Evolutionary conservation across 352 stramenopile species (phyloP), one percentile per base, ranked within the genome.

Genomic region (Phytophthora constricta): DNA sequence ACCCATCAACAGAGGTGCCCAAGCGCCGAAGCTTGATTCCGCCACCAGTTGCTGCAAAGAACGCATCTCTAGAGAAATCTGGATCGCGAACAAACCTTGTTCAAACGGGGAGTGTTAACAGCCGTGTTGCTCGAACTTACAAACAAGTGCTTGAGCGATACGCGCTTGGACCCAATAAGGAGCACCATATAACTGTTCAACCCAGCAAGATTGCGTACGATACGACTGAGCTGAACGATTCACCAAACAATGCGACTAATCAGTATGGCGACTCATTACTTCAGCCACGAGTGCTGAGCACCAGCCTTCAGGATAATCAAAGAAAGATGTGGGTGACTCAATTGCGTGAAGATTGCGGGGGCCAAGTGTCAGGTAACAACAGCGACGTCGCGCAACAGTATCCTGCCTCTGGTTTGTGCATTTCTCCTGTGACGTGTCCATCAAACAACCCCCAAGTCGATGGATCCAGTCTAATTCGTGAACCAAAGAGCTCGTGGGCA

Each of bases 131-230:
- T 61, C 47, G 31, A 50, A 61, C 66, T 27, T 81, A 82, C 39
- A 82, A 72, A 34, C 65, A 82, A 49, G 59, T 82, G 23, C 52
- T 84, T 0, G 78, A 86, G 49, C 73, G 70, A 17, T 82, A 82
- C 45, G 49, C 76, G 11, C 57, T 84, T 20, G 50, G 20, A 4
- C 52, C 66, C 10, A 77, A 48, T 46, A 79, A 72, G 4, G 42
- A 50, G 3, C 59, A 62, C 46, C 39, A 19, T 1, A 53, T 7
- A 46, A 9, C 10, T 13, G 14, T n/a, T 16, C 58, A 61, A 49
- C 26, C 1, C 25, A 53, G 19, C 50, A 57, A 55, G 2, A 61
- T 19, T 48, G 22, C 41, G n/a, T 51, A 41, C 16, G 50, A 55
- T 1, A 58, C 59, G 14, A 0, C 3, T 41, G 9, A 20, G 22